Base-by-base conservation (phyloP, 2,329 filamentous ascomycete species). In the Alternaria sp. region DNA sequence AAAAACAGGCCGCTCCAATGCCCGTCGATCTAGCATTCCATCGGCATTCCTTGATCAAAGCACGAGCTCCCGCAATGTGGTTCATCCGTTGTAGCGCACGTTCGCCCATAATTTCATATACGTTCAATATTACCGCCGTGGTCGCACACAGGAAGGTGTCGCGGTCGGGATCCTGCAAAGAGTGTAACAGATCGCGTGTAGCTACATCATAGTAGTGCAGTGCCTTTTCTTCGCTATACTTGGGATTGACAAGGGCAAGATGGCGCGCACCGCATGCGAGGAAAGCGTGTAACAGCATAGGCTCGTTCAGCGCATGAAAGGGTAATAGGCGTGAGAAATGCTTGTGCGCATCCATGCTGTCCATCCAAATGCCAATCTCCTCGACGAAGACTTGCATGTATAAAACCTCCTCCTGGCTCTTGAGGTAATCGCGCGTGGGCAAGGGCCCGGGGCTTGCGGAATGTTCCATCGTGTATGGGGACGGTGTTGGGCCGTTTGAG, bases 331-430 rank as follows among this genome's bases (percentile, higher is more conserved):
- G 87, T 24, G 92, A 92, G 76, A 97, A 97, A 75, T 96, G 91
- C 80, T 94, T 94, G 66, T 89, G 85, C 34, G 88, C 85, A 80
- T 96, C 92, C 82, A 97, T 88, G 42, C 89, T 92, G 78, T 97
- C 94, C 92, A 98, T 96, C 93, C 94, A 97, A 3, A 93, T 79
- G 1, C 91, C 93, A 2, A 98, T 92, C 66, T 97, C 91, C 72
- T 96, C 91, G 7, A 96, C 90, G 75, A 96, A 98, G 0, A 93
- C 89, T 76, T 96, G 92, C 90, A 97, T 92, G 74, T 93, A 93
- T n/a, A 90, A 81, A 0, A 95, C 86, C 75, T 97, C 93, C 59
- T 96, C 91, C 9, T 89, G 86, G 4, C 87, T 88, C 65, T 87
- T 89, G 46, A 97, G 83, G 67, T 87, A 92, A 52, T 91, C 86